A percentile compares a stretch with the other conserved stretches of the same genome.
phyloP scores from a whole-genome alignment of 208 protist genomes.

The Acanthamoeba triangularis region DNA sequence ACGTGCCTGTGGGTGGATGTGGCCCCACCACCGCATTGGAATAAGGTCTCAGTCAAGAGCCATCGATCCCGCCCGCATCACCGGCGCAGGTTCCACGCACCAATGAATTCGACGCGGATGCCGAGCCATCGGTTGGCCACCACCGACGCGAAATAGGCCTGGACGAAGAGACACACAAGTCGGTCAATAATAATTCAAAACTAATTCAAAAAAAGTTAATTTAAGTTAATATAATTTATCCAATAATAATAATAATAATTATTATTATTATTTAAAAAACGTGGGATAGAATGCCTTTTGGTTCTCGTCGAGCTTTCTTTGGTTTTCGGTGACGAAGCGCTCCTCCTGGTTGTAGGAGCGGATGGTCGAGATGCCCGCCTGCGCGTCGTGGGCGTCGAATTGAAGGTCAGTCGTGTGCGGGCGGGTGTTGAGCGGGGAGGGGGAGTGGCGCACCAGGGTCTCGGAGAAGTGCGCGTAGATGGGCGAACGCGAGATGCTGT shows the following conservation, averaged over 20 bases:
- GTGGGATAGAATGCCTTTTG: slow-evolving; percentile 9
- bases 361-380: slow-evolving; percentile 53
- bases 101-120: slow-evolving; percentile 90
- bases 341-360: slow-evolving; percentile 42
- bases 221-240: not conserved
- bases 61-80: not conserved
- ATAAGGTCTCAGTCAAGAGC: slow-evolving; percentile 79
- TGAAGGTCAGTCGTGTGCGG: not conserved
- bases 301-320: slow-evolving; percentile 90
- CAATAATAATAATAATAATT: too few species aligned
- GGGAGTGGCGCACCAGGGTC: slow-evolving; percentile 80
- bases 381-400: not conserved
- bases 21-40: slow-evolving; percentile 81
- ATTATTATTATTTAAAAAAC: not conserved
- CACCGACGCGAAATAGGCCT: slow-evolving; percentile 67
- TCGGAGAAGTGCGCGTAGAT: slow-evolving; percentile 96
- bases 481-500: slow-evolving; percentile 91
- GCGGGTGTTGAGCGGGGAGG: too few species aligned
- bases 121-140: slow-evolving; percentile 92
- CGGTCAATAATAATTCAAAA: not conserved
- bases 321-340: slow-evolving; percentile 88
- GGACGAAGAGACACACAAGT: not conserved
- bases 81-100: not conserved
- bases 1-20: slow-evolving; percentile 86
- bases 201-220: slow-evolving; percentile 1